Evolutionary conservation across 805 yeast genomes (phyloP).

Genomic region (Saturnispora quitensis): DNA sequence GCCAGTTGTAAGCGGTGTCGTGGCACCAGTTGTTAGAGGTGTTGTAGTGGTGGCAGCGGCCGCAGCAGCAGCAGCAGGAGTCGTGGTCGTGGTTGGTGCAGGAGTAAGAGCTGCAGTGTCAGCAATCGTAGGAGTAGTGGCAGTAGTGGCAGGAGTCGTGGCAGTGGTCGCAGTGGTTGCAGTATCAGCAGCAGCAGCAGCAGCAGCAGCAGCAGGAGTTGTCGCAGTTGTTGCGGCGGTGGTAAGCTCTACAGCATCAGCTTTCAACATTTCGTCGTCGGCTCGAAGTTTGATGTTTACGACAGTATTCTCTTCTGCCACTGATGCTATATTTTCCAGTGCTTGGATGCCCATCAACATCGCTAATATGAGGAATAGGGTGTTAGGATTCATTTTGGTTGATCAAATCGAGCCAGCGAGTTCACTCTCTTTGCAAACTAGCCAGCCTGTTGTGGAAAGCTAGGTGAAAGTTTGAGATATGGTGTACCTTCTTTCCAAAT

Average conservation of each 20-base stretch:
- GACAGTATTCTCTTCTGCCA: neutral
- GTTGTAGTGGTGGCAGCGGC: constrained; percentile 9
- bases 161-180: no score
- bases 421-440: neutral
- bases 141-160: constrained; percentile 4
- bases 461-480: neutral
- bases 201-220: neutral
- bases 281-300: neutral
- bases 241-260: neutral
- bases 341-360: neutral
- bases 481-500: neutral
- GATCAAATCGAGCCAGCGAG: neutral
- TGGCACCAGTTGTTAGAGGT: constrained; percentile 11
- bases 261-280: neutral
- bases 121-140: constrained; percentile 7
- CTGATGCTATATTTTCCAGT: neutral
- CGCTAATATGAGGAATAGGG: neutral
- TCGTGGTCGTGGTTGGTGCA: no score
- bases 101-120: constrained; percentile 1
- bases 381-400: neutral
- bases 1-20: constrained; percentile 7
- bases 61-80: constrained; percentile 5
- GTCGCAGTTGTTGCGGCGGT: constrained; percentile 6
- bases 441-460: neutral
- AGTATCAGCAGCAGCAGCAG: neutral